These are phyloP conservation scores for Eurotiales sp. DNA, from an alignment of 2,329 filamentous ascomycete species.

Conservation along the genomic window DNA sequence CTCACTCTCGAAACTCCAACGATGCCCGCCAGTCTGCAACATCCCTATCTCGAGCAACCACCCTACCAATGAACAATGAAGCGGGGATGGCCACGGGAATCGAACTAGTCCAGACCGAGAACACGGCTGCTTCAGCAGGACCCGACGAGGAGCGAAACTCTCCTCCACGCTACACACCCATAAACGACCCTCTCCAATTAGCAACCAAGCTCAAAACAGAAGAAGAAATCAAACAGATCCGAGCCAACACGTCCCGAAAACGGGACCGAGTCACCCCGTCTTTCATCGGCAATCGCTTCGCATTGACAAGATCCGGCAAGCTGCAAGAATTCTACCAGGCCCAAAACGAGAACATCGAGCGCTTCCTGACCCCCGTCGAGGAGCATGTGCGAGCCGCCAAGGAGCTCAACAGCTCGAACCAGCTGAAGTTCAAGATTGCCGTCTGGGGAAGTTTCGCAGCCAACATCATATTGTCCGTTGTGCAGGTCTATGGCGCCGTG, in stretches of 20 bases:
- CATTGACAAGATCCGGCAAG: constrained; percentile 38
- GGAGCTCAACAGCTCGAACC: constrained; percentile 75
- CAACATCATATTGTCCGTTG: constrained; percentile 70
- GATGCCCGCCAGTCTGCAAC: constrained; percentile 12
- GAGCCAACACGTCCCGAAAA: constrained; percentile 76
- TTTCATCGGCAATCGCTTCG: constrained; percentile 23
- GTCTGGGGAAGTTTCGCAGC: constrained; percentile 68
- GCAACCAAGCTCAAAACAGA: constrained; percentile 72
- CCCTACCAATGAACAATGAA: constrained; percentile 23
- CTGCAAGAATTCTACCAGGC: constrained; percentile 79
- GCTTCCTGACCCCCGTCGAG: constrained; percentile 86
- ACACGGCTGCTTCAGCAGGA: constrained; percentile 21
- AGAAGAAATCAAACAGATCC: constrained; percentile 71
- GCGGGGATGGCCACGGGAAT: constrained; percentile 42
- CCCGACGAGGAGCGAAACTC: constrained; percentile 45
- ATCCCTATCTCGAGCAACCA: constrained; percentile 1
- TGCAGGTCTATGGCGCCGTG: constrained; percentile 87
- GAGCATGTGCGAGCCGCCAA: constrained; percentile 80
- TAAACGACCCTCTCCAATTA: constrained; percentile 79
- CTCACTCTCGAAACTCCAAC: constrained; percentile 12
- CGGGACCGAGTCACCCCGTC: constrained; percentile 50
- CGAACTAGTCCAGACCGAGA: constrained; percentile 28
- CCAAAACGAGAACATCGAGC: constrained; percentile 92
- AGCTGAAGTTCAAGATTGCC: constrained; percentile 61
- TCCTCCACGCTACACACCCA: constrained; percentile 55